Base-by-base conservation (phyloP, 305 asterid species). In the Striga hermonthica region DNA sequence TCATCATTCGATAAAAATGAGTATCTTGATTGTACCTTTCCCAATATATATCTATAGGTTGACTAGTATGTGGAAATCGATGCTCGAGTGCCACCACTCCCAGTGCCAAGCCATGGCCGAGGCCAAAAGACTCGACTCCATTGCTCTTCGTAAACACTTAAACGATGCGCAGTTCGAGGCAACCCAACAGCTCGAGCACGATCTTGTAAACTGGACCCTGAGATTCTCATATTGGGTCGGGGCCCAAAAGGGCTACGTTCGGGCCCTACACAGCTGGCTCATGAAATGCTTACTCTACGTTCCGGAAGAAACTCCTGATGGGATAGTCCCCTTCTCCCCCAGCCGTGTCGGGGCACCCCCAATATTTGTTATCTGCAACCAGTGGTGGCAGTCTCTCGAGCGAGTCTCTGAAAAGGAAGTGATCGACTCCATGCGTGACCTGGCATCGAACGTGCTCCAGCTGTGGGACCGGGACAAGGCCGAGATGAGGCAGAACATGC, bases 301-400 rank as follows among this genome's bases (percentile, higher is more conserved):
- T 38, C 98, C 97, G 1, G 98, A 91, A 69, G 98, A 87, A 85
- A 91, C 98, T 44, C 57, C 88, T 14, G 98, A 91, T 65, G 97
- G 98, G 43, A 52, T 78, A 36, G 95, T 76, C 76, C 95, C 97
- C 4, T 89, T 91, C 71, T 91, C 98, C 64, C 98, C 98, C 6
- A 84, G 98, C 57, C 81, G 97, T 49, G 81, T 89, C 5, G 97
- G 98, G 31, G 98, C 98, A 11, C 98, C 98, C 35, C 89, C 95
- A 1, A 82, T 89, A 28, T 91, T 91, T 60, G 83, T 87, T 40
- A 74, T 87, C 22, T 91, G 95, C 74, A 76, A 87, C 62, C 98
- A 89, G 39, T 91, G 98, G 98, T 80, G 90, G 78, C 98, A 87
- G 57, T 79, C 89, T 14, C 9, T 89, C 73, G 97, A 87, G 31